Conservation (phyloP, 2,329 filamentous ascomycete species). For the Cercospora sp. region DNA sequence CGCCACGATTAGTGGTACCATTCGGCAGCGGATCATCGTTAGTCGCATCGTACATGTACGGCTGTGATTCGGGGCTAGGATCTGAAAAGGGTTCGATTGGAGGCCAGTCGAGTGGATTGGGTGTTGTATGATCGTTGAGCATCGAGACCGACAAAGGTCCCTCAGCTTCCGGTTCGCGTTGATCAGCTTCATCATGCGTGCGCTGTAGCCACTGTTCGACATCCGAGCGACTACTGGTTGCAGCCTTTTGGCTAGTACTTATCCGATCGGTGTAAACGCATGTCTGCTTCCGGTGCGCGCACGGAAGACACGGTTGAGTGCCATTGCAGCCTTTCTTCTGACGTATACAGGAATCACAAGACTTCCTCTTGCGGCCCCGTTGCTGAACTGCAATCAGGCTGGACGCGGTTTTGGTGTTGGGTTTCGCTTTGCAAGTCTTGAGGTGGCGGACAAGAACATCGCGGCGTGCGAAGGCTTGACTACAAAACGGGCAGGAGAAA, state of each 20-base stretch:
- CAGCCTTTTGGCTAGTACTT: background rate
- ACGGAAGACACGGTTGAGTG: conserved; percentile 9
- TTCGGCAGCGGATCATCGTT: background rate
- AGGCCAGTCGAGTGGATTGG: background rate
- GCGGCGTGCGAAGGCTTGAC: background rate
- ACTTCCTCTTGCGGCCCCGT: conserved; percentile 3
- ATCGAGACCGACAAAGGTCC: background rate
- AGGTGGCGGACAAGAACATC: conserved; percentile 5
- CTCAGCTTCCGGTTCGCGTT: background rate
- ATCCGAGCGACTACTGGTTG: background rate
- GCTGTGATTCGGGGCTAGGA: background rate
- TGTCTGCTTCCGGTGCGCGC: conserved; percentile 4
- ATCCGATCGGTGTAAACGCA: conserved; percentile 2
- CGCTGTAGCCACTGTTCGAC: conserved; percentile 2
- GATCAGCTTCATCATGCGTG: background rate
- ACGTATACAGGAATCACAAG: conserved; percentile 8
- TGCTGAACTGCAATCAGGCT: background rate
- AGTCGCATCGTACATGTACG: background rate
- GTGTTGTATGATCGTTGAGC: background rate
- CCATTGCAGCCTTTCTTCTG: conserved; percentile 14
- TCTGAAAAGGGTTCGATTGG: background rate
- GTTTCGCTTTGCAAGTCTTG: conserved; percentile 1
- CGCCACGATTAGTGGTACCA: background rate
- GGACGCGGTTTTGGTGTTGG: background rate
- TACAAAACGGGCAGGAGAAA: conserved; percentile 4